phyloP scores from a whole-genome alignment of 768 basidiomycete genomes.

The Naganishia vaughanmartiniae region DNA sequence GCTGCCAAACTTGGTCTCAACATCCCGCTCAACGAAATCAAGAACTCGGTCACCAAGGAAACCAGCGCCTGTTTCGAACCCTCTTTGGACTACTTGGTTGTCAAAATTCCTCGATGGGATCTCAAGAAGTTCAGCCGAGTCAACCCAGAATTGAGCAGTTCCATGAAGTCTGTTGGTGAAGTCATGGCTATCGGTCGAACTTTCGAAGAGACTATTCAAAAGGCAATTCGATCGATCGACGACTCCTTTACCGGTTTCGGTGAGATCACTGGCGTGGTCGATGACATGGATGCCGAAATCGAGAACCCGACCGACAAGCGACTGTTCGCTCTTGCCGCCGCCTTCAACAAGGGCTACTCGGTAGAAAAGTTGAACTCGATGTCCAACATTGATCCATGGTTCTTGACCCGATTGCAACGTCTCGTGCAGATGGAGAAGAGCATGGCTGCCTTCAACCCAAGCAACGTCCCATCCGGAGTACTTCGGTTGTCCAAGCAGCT shows the following conservation, averaged over 20 bases:
- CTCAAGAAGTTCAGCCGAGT: constrained; percentile 96
- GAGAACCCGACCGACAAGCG: constrained; percentile 94
- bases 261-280: constrained; percentile 72
- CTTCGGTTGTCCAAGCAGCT: constrained; percentile 85
- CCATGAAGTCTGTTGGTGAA: constrained; percentile 99
- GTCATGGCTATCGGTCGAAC: constrained; percentile 99
- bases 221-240: constrained; percentile 94
- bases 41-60: constrained; percentile 93
- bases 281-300: constrained; percentile 88
- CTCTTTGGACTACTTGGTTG: constrained; percentile 91
- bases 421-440: constrained; percentile 76
- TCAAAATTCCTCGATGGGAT: constrained; percentile 99
- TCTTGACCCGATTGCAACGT: constrained; percentile 80
- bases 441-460: constrained; percentile 67
- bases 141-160: constrained; percentile 81
- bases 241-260: constrained; percentile 91
- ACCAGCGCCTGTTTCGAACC: constrained; percentile 98
- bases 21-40: constrained; percentile 95
- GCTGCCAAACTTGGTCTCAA: constrained; percentile 96
- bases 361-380: constrained; percentile 96
- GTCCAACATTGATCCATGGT: constrained; percentile 99
- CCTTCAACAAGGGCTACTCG: constrained; percentile 86
- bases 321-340: constrained; percentile 91
- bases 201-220: constrained; percentile 98
- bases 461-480: constrained; percentile 62